Evolutionary conservation across 202 grass and related monocot species (phyloP).

Genomic region (Bolboschoenoplectus hybrid): DNA sequence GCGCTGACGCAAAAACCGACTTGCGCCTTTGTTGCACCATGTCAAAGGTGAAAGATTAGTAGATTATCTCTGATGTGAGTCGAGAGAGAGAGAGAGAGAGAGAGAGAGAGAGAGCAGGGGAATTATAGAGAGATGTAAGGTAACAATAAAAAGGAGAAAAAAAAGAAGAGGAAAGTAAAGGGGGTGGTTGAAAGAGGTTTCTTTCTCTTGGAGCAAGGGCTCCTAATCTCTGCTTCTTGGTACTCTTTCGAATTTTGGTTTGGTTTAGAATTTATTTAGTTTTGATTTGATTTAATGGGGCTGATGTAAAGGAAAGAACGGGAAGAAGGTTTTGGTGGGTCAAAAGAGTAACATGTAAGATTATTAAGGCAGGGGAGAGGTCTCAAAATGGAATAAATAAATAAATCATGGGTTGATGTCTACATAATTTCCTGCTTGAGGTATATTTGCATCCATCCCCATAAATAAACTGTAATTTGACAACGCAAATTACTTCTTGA

Average conservation of each 20-base stretch:
- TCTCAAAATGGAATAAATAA: not conserved
- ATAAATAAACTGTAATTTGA: constrained; percentile 15
- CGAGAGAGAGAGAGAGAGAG: constrained; percentile 10
- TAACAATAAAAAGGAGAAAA: constrained; percentile 29
- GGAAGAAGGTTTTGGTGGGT: constrained; percentile 34
- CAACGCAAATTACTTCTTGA: not conserved
- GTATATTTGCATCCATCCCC: constrained; percentile 19
- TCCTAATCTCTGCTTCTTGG: constrained; percentile 24
- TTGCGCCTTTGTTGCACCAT: constrained; percentile 85
- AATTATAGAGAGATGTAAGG: constrained; percentile 39
- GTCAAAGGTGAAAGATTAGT: not conserved
- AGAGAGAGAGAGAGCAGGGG: not conserved
- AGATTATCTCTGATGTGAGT: constrained; percentile 9
- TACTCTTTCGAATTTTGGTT: constrained; percentile 35
- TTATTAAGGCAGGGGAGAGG: constrained; percentile 26
- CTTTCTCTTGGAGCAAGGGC: constrained; percentile 38
- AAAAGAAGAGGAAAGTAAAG: constrained; percentile 17
- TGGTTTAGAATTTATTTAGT: not conserved
- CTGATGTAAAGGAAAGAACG: constrained; percentile 15
- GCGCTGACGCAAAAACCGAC: constrained; percentile 62
- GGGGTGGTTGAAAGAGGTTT: constrained; percentile 42
- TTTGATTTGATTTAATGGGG: constrained; percentile 37
- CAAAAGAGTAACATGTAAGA: constrained; percentile 47
- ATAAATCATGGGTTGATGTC: not conserved
- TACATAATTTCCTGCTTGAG: not conserved